These are phyloP conservation scores for Phytophthora agathidicida DNA, from an alignment of 352 stramenopile genomes.

Conservation along the genomic window DNA sequence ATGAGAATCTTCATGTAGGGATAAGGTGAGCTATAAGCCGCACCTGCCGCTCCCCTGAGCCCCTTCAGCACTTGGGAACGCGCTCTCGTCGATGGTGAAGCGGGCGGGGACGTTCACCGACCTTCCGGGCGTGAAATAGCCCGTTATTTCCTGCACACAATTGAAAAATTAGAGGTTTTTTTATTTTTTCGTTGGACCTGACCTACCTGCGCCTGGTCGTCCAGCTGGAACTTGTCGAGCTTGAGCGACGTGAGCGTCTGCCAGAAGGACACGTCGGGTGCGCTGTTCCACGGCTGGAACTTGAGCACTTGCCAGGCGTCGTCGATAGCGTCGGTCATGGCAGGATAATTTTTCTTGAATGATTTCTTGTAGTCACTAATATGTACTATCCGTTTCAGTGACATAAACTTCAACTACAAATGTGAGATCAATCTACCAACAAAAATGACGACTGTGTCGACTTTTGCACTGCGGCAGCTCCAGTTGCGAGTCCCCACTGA, in stretches of 20 bases:
- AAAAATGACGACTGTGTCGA: no score
- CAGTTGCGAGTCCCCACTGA: no score
- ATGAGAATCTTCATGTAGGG: constrained; percentile 10
- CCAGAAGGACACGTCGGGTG: constrained; percentile 85
- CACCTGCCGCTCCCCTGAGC: constrained; percentile 1
- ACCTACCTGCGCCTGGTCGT: constrained; percentile 65
- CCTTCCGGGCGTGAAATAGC: constrained; percentile 71
- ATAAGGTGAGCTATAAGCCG: no score
- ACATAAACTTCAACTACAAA: no score
- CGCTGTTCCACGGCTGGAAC: constrained; percentile 86
- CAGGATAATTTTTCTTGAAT: no score
- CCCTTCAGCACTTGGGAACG: constrained; percentile 41
- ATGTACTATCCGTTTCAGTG: no score
- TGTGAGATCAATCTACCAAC: no score
- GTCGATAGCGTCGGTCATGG: constrained; percentile 2
- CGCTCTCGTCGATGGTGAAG: constrained; percentile 77
- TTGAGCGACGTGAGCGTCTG: constrained; percentile 80
- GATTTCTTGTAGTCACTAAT: no score
- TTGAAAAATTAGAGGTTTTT: constrained; percentile 2
- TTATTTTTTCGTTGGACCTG: neutral
- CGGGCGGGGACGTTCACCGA: constrained; percentile 66
- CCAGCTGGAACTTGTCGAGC: constrained; percentile 83
- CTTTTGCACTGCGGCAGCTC: no score
- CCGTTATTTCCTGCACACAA: constrained; percentile 46
- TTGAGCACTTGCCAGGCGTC: constrained; percentile 54